Base-by-base conservation (phyloP, 192 early-diverging fungal species). In the Backusella westeae region DNA sequence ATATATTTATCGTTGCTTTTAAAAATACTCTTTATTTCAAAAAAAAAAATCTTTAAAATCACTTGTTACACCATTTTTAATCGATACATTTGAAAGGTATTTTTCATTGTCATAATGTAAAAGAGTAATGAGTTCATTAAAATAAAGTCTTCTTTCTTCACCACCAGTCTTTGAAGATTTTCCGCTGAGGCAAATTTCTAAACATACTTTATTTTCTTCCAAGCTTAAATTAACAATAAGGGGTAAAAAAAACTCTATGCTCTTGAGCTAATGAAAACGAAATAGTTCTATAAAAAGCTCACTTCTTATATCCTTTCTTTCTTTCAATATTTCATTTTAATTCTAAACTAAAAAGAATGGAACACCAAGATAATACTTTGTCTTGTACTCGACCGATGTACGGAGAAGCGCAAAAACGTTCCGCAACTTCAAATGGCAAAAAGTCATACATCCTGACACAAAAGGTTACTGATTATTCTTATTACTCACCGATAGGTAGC, bases 51-150 rank as follows among this genome's bases (percentile, higher is more conserved):
- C 8, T 56, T 56, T 56, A 21, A 56, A 23, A 0, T 23, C 19
- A 23, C 7, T 56, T 56, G 53, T 23, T 56, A 56, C 49, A 53
- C 21, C 53, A 56, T 56, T 56, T 6, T 8, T 23, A 63, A 63
- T 63, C 12, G 56, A 63, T 63, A 63, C 56, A 29, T 63, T 63
- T 63, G 56, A 63, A 63, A 63, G 56, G 56, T 63, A 63, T 63
- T 63, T 63, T 63, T 63, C 26, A 63, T 63, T 29, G 26, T 26
- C 23, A 63, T 29, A 63, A 26, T 63, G 26, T 63, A 63, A 9
- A 29, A 29, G 12, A 26, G n/a, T 29, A 26, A 63, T 63, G 23
- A n/a, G 56, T 29, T 26, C 1, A 6, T 63, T 63, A 14, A 63
- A 63, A 29, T 14, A 6, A 63, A 63, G 56, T 29, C 3, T 63